Evolutionary conservation across 2,329 filamentous ascomycete species (phyloP).

Genomic region (Fusarium temperatum): DNA sequence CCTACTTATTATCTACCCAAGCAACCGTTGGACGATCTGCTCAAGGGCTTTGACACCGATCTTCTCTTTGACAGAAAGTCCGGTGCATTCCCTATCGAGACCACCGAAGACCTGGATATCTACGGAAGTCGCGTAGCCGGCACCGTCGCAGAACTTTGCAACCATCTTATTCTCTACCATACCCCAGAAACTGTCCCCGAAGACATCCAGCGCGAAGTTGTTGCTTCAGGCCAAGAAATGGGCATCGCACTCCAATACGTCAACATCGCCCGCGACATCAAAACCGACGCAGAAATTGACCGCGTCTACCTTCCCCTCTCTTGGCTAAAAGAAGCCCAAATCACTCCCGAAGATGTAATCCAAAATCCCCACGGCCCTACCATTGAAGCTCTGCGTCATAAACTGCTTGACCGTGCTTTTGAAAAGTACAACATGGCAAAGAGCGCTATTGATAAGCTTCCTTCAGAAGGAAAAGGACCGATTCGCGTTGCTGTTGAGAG

Average conservation of each 20-base stretch:
- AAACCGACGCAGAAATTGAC: conserved; percentile 69
- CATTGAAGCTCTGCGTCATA: conserved; percentile 60
- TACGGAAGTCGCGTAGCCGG: conserved; percentile 77
- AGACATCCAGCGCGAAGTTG: conserved; percentile 46
- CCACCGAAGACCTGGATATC: conserved; percentile 65
- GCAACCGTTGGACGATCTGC: conserved; percentile 68
- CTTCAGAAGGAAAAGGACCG: conserved; percentile 66
- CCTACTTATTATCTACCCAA: conserved; percentile 65
- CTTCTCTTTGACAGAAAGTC: conserved; percentile 58
- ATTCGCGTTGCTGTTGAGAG: conserved; percentile 77
- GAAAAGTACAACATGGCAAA: conserved; percentile 64
- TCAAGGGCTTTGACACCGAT: conserved; percentile 76
- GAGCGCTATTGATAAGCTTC: conserved; percentile 68
- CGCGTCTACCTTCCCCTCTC: conserved; percentile 73
- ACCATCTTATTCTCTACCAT: conserved; percentile 73
- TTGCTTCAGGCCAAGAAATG: conserved; percentile 70
- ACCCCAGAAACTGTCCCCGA: conserved; percentile 40
- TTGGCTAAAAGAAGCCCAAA: conserved; percentile 68
- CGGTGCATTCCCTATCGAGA: conserved; percentile 62
- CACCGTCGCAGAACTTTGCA: conserved; percentile 74
- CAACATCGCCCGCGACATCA: conserved; percentile 80
- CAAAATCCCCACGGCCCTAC: conserved; percentile 49
- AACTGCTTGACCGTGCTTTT: conserved; percentile 69
- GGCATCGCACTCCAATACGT: conserved; percentile 80
- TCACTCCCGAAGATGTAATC: conserved; percentile 65